phyloP scores from a whole-genome alignment of 1,284 basidiomycete species.

The Neotropicomus parvogracilis region DNA sequence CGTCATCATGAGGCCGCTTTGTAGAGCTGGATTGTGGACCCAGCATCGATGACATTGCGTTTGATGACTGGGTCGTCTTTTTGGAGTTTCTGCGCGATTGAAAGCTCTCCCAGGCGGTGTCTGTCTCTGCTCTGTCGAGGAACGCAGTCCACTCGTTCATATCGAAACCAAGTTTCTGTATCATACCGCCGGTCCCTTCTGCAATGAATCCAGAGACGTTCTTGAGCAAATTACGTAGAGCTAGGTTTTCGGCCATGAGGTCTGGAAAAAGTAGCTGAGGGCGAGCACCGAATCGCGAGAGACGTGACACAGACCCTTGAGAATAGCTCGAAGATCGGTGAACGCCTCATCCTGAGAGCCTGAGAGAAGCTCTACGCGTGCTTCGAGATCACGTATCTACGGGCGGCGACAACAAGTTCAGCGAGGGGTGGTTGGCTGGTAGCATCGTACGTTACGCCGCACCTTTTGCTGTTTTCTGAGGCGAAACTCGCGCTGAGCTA shows the following conservation, averaged over 20 bases:
- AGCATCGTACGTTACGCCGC: conserved; percentile 20
- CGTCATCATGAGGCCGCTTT: conserved; percentile 52
- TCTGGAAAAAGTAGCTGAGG: conserved; percentile 42
- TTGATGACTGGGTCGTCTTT: conserved; percentile 30
- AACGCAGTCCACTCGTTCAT: conserved; percentile 73
- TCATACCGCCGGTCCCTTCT: conserved; percentile 73
- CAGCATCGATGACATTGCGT: conserved; percentile 29
- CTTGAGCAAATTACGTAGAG: conserved; percentile 73
- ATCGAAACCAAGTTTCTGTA: conserved; percentile 79
- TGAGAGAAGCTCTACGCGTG: conserved; percentile 85
- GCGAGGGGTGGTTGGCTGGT: not conserved
- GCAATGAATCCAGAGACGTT: conserved; percentile 78
- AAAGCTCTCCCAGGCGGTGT: conserved; percentile 87
- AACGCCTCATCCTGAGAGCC: conserved; percentile 86
- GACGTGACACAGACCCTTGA: conserved; percentile 53
- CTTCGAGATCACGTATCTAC: conserved; percentile 92
- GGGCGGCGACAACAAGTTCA: conserved; percentile 12
- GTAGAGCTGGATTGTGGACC: conserved; percentile 21
- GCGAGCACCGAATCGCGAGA: conserved; percentile 1
- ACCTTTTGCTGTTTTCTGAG: conserved; percentile 84
- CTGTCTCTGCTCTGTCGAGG: conserved; percentile 81
- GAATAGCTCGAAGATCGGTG: conserved; percentile 74
- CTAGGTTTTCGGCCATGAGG: conserved; percentile 85
- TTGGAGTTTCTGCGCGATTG: conserved; percentile 51
- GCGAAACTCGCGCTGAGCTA: conserved; percentile 90